Conservation (phyloP, 2,329 filamentous ascomycete genomes). For the Sporothrix luriei region DNA sequence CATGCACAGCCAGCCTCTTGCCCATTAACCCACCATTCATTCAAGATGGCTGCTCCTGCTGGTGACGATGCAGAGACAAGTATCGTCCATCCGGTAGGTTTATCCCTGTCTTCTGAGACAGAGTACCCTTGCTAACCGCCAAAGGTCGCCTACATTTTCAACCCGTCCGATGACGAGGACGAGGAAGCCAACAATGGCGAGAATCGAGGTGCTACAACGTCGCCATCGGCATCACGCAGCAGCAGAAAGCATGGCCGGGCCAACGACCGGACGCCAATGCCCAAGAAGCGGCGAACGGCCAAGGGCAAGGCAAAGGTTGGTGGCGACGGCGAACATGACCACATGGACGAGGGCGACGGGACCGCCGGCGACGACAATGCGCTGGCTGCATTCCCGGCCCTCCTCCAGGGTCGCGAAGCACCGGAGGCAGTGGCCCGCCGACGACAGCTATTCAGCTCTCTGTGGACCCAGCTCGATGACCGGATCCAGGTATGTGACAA, state of each 20-base stretch:
- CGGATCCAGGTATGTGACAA: slow-evolving; percentile 59
- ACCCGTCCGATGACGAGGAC: slow-evolving; percentile 50
- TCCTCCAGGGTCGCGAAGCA: slow-evolving; percentile 59
- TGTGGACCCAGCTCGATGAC: slow-evolving; percentile 66
- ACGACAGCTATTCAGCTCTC: slow-evolving; percentile 60
- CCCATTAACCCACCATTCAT: neutral
- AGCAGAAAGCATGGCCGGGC: slow-evolving; percentile 12
- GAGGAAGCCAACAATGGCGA: slow-evolving; percentile 29
- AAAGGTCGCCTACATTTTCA: slow-evolving; percentile 66
- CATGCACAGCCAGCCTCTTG: neutral
- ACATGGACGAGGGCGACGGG: neutral
- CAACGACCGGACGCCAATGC: slow-evolving; percentile 1
- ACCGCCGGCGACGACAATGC: neutral
- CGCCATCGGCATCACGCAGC: neutral
- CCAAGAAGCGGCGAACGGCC: slow-evolving; percentile 18
- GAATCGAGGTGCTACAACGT: neutral
- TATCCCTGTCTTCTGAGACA: neutral
- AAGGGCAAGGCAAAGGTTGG: slow-evolving; percentile 2
- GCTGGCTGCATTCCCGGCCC: slow-evolving; percentile 50
- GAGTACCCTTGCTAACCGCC: neutral
- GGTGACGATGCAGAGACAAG: slow-evolving; percentile 25
- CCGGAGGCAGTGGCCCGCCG: slow-evolving; percentile 55
- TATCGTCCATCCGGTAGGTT: slow-evolving; percentile 29
- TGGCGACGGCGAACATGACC: neutral
- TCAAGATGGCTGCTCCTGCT: slow-evolving; percentile 10